Base-by-base conservation (phyloP, 164 flowering plant species). In the Paratinospora sagittata region DNA sequence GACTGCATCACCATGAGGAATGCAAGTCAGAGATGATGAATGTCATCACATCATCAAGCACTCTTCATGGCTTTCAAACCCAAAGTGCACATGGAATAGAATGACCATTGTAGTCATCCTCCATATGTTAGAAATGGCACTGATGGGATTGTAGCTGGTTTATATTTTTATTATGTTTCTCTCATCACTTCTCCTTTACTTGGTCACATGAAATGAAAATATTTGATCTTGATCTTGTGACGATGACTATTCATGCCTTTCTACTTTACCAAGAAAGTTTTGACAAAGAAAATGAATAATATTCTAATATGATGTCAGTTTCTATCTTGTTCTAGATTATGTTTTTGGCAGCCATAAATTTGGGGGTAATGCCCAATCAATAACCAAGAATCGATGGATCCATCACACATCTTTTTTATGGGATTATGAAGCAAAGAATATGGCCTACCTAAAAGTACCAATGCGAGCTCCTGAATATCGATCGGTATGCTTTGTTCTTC, bases 291-390 rank as follows among this genome's bases (percentile, higher is more conserved):
- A 58, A 39, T 43, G 52, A 63, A 63, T 68, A 45, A n/a, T 63
- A 24, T 27, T 36, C 67, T 71, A 61, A 67, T 64, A 45, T 8
- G 17, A 55, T 30, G n/a, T 11, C 27, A 39, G 11, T 55, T 62
- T 43, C 12, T 19, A 58, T 65, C 47, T 74, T 71, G 39, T 69
- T 78, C 70, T 70, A 94, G 98, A 94, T 83, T 94, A 94, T 81
- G 97, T 87, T 17, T 85, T 92, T 80, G 97, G 98, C 13, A 71
- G 86, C 77, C 84, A 60, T 73, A 94, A 90, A 76, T 92, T 94
- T 78, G 98, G 98, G 27, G 97, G 98, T 23, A 94, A 94, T 82
- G 98, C 98, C 26, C 97, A 94, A 74, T 89, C 95, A 3, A 94
- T 94, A 34, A 90, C 89, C 0, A 92, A 84, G 78, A 80, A 72